phyloP scores from a whole-genome alignment of 441 rosid genomes.

The Euphorbia schlechtendalii region DNA sequence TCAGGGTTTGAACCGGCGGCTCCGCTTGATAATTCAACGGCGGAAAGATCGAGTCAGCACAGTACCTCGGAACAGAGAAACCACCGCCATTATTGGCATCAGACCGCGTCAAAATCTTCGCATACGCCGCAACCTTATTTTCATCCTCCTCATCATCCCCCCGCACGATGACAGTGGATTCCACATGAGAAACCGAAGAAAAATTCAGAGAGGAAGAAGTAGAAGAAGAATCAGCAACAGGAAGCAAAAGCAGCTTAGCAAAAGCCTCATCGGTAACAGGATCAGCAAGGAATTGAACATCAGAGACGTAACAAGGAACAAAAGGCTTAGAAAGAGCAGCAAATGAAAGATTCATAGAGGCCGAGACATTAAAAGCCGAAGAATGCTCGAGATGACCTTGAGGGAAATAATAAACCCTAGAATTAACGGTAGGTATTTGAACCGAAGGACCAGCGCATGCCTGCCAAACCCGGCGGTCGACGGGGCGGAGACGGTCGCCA shows the following conservation, averaged over 20 bases:
- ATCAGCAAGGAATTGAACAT: conserved; percentile 59
- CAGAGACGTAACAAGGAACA: conserved; percentile 44
- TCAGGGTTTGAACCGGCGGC: conserved; percentile 70
- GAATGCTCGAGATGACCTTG: conserved; percentile 82
- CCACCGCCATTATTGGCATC: conserved; percentile 96
- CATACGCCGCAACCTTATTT: conserved; percentile 38
- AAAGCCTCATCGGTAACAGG: conserved; percentile 71
- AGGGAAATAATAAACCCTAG: conserved; percentile 83
- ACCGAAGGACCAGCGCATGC: conserved; percentile 70
- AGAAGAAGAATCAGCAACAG: conserved; percentile 16
- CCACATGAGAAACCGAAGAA: conserved; percentile 18
- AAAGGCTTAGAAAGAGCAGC: conserved; percentile 25
- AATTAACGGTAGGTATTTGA: conserved; percentile 44
- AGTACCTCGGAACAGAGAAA: conserved; percentile 82
- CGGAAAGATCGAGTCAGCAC: conserved; percentile 81
- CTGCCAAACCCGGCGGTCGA: conserved; percentile 63
- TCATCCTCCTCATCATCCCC: background rate
- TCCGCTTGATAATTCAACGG: conserved; percentile 55
- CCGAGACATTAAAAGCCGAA: too few relatives aligned
- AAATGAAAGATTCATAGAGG: conserved; percentile 17
- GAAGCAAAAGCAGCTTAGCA: conserved; percentile 41
- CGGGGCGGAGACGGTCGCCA: conserved; percentile 19
- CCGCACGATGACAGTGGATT: conserved; percentile 20
- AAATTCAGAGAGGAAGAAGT: background rate
- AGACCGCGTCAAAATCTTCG: conserved; percentile 69